Evolutionary conservation across 495 filamentous ascomycete species (phyloP), one percentile per base, ranked within the genome.

Genomic region (Trichoderma virens): DNA sequence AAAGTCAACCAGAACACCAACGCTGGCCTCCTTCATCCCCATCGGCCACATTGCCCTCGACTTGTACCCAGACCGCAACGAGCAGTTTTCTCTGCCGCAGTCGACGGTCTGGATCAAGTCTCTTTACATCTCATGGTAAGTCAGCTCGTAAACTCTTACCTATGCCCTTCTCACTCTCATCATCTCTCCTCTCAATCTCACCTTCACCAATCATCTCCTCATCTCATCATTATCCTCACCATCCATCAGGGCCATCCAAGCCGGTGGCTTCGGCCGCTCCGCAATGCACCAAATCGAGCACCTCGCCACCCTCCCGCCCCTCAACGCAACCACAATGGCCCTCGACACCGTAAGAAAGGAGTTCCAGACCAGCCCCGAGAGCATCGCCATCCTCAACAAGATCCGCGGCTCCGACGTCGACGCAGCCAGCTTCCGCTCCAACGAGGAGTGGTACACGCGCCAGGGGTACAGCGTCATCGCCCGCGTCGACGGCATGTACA

Each of bases 401-500:
- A 34, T 27, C 14, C 30, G 16, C 30, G 35, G 59, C 18, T 5
- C n/a, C 30, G 28, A 35, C 16, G 13, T 30, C 18, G 18, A 9
- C n/a, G n/a, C 31, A 1, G 23, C 23, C 60, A 56, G 56, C 45
- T 62, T 75, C 74, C 35, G 73, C 38, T 64, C 69, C 23, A 76
- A 68, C 41, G 69, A 83, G 38, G 82, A 82, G 8, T 88, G 82
- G 80, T 89, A 89, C 67, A 79, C 78, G 63, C 82, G 75, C 7
- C 85, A 78, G 27, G 83, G 82, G 32, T 81, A 85, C 34, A 76
- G 76, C 47, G 81, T 75, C 76, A 85, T 59, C 35, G 45, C 18
- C 30, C 27, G 35, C 3, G n/a, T 25, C 20, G 45, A 65, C 3
- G 23, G n/a, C 2, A 23, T 14, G 28, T 23, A 34, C 32, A 43